Evolutionary conservation across 495 filamentous ascomycete species (phyloP).

Genomic region (Amphirosellinia nigrospora): DNA sequence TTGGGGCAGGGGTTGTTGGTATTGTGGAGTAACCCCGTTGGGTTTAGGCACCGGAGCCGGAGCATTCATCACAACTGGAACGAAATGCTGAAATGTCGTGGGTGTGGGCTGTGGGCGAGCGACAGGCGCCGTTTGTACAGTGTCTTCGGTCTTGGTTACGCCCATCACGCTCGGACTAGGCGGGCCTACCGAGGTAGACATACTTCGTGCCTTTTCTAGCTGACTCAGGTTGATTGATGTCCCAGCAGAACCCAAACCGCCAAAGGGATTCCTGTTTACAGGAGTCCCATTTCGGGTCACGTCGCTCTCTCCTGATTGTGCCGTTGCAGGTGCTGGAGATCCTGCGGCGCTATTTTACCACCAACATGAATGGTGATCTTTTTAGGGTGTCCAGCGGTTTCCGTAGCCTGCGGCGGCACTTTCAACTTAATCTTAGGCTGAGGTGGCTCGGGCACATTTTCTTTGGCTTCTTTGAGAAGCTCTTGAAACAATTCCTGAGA

Average conservation of each 20-base stretch:
- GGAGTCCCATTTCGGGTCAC: constrained; percentile 37
- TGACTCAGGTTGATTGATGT: constrained; percentile 40
- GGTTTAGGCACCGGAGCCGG: constrained; percentile 44
- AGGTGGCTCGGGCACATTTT: constrained; percentile 64
- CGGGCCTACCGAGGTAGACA: constrained; percentile 53
- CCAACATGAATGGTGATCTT: constrained; percentile 63
- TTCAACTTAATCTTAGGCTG: constrained; percentile 82
- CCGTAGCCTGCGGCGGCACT: constrained; percentile 52
- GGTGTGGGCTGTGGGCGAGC: constrained; percentile 26
- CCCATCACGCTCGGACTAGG: constrained; percentile 52
- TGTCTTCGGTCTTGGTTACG: constrained; percentile 53
- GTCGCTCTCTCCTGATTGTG: constrained; percentile 47
- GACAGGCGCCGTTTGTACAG: constrained; percentile 46
- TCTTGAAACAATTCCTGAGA: constrained; percentile 66
- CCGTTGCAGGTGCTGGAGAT: constrained; percentile 61
- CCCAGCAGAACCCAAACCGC: constrained; percentile 30
- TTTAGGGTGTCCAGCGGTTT: constrained; percentile 47
- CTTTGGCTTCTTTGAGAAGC: constrained; percentile 71
- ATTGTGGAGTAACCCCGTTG: constrained; percentile 40
- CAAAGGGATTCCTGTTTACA: constrained; percentile 33
- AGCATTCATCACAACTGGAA: constrained; percentile 33
- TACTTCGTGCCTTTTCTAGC: constrained; percentile 50
- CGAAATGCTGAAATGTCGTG: constrained; percentile 36
- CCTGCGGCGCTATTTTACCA: constrained; percentile 56
- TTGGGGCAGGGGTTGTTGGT: constrained; percentile 19